Evolutionary conservation across 148 eudicot species (phyloP).

Genomic region (Rhododendron ferrugineum): DNA sequence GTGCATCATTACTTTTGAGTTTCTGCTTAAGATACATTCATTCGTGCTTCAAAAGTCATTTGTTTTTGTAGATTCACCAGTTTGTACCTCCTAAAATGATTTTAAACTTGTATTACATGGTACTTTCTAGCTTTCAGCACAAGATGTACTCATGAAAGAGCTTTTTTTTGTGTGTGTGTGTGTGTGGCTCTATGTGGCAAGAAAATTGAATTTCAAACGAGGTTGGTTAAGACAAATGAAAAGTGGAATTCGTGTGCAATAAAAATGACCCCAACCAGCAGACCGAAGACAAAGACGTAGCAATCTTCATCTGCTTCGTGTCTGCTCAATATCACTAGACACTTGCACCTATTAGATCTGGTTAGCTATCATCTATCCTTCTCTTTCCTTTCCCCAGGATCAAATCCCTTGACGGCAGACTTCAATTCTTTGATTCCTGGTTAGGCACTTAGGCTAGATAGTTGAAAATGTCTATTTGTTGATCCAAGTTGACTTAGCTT

Average conservation of each 20-base stretch:
- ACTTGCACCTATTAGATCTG: background rate
- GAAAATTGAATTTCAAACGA: background rate
- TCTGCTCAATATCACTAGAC: background rate
- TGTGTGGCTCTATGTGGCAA: background rate
- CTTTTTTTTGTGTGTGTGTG: background rate
- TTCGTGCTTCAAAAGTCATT: background rate
- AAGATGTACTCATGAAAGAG: background rate
- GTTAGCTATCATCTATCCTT: background rate
- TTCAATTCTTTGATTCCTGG: background rate
- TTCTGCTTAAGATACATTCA: background rate
- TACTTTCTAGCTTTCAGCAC: background rate
- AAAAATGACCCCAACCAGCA: background rate
- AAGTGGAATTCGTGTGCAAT: background rate
- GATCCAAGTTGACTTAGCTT: background rate
- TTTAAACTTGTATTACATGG: background rate
- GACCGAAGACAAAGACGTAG: background rate
- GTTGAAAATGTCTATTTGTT: background rate
- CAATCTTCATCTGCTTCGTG: background rate
- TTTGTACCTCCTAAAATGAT: background rate
- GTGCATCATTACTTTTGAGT: background rate
- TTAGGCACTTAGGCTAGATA: background rate
- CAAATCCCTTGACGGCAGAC: background rate
- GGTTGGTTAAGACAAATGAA: background rate
- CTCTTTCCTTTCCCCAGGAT: background rate
- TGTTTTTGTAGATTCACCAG: background rate